Evolutionary conservation across 208 protist genomes (phyloP), one percentile per base, ranked within the genome.

Genomic region (Acanthamoeba sp.): DNA sequence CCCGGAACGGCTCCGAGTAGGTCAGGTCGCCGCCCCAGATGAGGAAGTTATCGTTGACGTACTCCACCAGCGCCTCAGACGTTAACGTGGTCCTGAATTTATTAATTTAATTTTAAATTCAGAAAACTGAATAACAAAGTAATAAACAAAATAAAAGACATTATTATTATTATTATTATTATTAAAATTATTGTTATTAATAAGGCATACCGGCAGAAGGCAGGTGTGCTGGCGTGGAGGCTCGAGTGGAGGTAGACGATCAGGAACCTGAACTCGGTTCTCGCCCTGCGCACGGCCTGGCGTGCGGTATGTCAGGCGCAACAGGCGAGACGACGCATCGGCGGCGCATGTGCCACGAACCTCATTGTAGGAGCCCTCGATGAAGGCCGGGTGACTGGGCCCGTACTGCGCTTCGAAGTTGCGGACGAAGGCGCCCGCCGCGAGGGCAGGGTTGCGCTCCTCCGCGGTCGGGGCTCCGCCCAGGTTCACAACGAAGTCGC

Each of bases 191-290:
- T n/a, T n/a, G n/a, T n/a, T n/a, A n/a, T n/a, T n/a, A n/a, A n/a
- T n/a, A n/a, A n/a, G n/a, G n/a, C 69, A 12, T 29, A 78, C 88
- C 88, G 93, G 38, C 88, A 93, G 40, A 93, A 93, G 50, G 27
- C 27, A 24, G 59, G 42, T 18, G 59, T 78, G 52, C 48, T 32
- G 62, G 59, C 27, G 88, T 93, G 88, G 4, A 82, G 32, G 34
- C 42, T 24, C 20, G 59, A 93, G 88, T 93, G 88, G 2, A 93
- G 59, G 50, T 93, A 93, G 14, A 93, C 4, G 20, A 93, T 76
- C 16, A 93, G 88, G 59, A 93, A 93, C 6, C 42, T 76, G 69
- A 93, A 93, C 40, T 93, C 88, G 16, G 6, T 57, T 10, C 69
- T 76, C 18, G 88, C 88, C 82, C 50, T 1, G 29, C 82, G 45